Evolutionary conservation across 1,284 basidiomycete species (phyloP).

Genomic region (Coniferiporia weirii): DNA sequence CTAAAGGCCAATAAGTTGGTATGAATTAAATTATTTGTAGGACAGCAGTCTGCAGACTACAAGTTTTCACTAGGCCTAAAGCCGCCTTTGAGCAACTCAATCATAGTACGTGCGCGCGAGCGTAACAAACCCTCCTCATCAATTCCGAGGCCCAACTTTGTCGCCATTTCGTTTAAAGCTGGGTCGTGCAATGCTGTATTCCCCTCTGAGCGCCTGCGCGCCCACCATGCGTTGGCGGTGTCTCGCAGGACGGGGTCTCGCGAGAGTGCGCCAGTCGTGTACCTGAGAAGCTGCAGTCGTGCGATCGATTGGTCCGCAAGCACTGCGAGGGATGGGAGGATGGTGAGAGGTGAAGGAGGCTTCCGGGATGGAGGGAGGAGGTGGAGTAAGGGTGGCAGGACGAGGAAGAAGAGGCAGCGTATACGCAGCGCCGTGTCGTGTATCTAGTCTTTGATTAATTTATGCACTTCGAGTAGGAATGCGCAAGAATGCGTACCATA

Average conservation of each 20-base stretch:
- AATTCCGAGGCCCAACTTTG: conserved; percentile 43
- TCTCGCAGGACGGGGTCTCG: conserved; percentile 45
- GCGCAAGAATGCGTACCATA: background rate
- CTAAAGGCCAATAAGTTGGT: background rate
- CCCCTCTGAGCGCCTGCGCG: conserved; percentile 46
- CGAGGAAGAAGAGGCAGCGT: conserved; percentile 54
- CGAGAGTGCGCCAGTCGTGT: conserved; percentile 48
- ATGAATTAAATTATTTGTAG: background rate
- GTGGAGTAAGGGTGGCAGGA: conserved; percentile 49
- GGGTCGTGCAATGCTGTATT: conserved; percentile 41
- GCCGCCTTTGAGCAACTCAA: background rate
- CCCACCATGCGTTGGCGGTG: conserved; percentile 51
- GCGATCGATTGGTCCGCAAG: conserved; percentile 36
- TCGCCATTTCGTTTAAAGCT: conserved; percentile 45
- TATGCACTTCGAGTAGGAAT: background rate
- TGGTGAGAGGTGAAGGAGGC: conserved; percentile 27
- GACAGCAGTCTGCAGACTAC: background rate
- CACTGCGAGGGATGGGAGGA: conserved; percentile 27
- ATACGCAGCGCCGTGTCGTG: conserved; percentile 52
- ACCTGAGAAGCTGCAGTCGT: conserved; percentile 48
- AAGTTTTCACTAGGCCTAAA: background rate
- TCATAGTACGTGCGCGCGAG: background rate
- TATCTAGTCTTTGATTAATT: conserved; percentile 41
- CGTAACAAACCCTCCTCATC: conserved; percentile 24
- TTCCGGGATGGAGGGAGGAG: conserved; percentile 31